phyloP scores from a whole-genome alignment of 768 basidiomycete genomes.

The Pleurotus platypus region DNA sequence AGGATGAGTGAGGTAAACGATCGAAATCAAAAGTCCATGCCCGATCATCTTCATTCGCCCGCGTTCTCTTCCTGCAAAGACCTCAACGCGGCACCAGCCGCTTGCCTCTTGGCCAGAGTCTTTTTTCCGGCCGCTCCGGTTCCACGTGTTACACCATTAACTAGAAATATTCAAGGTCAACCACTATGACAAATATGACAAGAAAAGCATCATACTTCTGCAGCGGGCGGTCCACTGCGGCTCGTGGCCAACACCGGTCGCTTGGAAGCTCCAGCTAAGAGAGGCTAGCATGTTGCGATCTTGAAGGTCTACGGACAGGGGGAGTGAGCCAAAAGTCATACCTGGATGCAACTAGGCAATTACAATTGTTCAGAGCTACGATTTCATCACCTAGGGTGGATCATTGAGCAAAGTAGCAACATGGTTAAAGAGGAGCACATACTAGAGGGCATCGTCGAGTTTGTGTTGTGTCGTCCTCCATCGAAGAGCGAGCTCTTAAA shows the following conservation, averaged over 20 bases:
- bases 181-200: constrained; percentile 1
- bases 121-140: constrained; percentile 49
- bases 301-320: constrained; percentile 46
- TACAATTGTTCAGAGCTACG: constrained; percentile 36
- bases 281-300: constrained; percentile 32
- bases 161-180: constrained; percentile 27
- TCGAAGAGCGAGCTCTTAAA: background rate
- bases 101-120: constrained; percentile 41
- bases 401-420: background rate
- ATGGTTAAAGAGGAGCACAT: background rate
- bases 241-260: constrained; percentile 38
- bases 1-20: background rate
- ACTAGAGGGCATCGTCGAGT: background rate
- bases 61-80: constrained; percentile 24
- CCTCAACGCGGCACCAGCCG: constrained; percentile 44
- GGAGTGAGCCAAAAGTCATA: constrained; percentile 5
- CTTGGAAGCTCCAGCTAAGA: constrained; percentile 54
- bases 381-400: constrained; percentile 21
- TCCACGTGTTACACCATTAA: constrained; percentile 46
- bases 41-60: background rate
- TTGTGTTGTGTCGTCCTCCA: constrained; percentile 1
- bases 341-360: constrained; percentile 8
- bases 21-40: background rate
- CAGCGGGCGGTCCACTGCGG: constrained; percentile 56
- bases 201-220: constrained; percentile 42